A percentile compares a stretch with the other conserved stretches of the same genome.
These are phyloP conservation scores for Vaccinium darrowii DNA, from an alignment of 148 eudicot genomes.

Conservation along the genomic window DNA sequence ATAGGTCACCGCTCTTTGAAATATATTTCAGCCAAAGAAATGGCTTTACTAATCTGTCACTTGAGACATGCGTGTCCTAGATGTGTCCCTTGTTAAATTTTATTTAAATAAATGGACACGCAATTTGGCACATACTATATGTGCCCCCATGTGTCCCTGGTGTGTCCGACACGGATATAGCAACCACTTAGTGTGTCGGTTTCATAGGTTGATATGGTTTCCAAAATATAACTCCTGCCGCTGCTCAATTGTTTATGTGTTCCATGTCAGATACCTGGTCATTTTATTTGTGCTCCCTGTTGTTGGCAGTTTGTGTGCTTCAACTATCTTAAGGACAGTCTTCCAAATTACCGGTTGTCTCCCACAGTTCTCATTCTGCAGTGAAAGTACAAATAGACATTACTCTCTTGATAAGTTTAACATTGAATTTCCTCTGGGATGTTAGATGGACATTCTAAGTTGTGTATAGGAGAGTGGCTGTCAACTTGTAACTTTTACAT, in stretches of 20 bases:
- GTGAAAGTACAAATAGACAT: not conserved
- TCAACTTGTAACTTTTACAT: not conserved
- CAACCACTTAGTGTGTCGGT: not conserved
- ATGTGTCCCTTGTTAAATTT: not conserved
- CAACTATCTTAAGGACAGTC: not conserved
- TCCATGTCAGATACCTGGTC: not conserved
- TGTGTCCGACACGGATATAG: not conserved
- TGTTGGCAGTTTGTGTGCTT: not conserved
- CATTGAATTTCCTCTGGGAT: not conserved
- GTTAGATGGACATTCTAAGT: constrained; percentile 13
- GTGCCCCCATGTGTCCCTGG: not conserved
- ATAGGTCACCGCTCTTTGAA: not conserved
- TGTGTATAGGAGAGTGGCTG: not conserved
- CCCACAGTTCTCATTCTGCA: not conserved
- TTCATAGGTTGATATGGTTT: not conserved
- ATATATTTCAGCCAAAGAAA: not conserved
- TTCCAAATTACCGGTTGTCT: not conserved
- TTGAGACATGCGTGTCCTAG: not conserved
- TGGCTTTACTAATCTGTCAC: not conserved
- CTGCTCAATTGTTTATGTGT: not conserved
- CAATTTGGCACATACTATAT: not conserved
- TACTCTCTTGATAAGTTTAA: not conserved
- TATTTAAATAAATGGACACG: not conserved
- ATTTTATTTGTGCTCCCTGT: not conserved
- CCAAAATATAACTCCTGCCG: not conserved